Conservation (phyloP, 805 yeast genomes). For the Saccharomycopsis javanensis region DNA sequence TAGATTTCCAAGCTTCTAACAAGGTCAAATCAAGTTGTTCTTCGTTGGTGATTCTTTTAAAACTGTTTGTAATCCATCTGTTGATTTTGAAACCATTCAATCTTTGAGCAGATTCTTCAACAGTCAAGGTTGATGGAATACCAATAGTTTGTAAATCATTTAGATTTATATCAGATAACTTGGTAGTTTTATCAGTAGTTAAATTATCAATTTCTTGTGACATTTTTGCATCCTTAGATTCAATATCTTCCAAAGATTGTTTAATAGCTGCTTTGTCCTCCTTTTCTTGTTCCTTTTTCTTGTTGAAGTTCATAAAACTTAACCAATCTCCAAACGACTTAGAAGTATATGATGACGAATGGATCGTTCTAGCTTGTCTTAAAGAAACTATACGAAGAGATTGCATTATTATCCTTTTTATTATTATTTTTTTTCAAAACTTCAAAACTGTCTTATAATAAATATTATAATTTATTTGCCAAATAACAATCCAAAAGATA, state of each 20-base stretch:
- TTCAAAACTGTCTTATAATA: too few relatives aligned
- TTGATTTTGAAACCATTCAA: conserved; percentile 12
- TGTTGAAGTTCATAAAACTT: conserved; percentile 11
- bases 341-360: not conserved
- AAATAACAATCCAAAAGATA: too few relatives aligned
- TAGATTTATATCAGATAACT: not conserved
- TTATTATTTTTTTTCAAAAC: not conserved
- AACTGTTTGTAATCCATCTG: conserved; percentile 9
- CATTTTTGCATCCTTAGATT: conserved; percentile 6
- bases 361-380: conserved; percentile 2
- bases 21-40: conserved; percentile 11
- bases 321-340: conserved; percentile 8
- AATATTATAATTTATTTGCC: too few relatives aligned
- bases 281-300: conserved; percentile 4
- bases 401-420: not conserved
- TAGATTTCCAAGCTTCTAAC: conserved; percentile 9
- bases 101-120: conserved; percentile 10
- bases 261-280: conserved; percentile 3
- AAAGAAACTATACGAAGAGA: not conserved
- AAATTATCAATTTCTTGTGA: conserved; percentile 7
- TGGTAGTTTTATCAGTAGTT: not conserved
- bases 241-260: conserved; percentile 6
- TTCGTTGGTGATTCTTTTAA: conserved; percentile 7
- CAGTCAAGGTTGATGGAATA: conserved; percentile 8
- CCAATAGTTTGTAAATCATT: conserved; percentile 16